A percentile compares a stretch with the other conserved stretches of the same genome.
Conservation (phyloP, 2,329 filamentous ascomycete species). For the Arthroderma uncinatum region DNA sequence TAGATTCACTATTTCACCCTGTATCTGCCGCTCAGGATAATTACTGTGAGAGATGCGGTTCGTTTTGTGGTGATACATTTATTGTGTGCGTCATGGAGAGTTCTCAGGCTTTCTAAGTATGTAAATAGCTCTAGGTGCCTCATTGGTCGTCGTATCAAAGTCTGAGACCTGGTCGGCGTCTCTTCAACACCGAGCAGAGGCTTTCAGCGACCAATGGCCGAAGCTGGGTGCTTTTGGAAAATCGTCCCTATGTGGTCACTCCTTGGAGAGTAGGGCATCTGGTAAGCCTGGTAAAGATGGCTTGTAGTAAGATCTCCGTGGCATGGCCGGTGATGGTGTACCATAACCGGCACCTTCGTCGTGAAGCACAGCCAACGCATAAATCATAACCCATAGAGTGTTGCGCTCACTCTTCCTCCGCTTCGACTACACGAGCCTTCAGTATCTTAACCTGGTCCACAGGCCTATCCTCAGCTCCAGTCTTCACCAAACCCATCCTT, state of each 20-base stretch:
- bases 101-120: not conserved
- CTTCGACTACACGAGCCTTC: slow-evolving; percentile 58
- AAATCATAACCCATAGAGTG: not conserved
- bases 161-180: too few relatives aligned
- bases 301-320: not conserved
- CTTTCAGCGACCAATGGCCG: too few relatives aligned
- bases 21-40: slow-evolving; percentile 81
- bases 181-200: not conserved
- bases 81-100: not conserved
- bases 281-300: not conserved
- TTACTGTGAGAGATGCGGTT: slow-evolving; percentile 65
- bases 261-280: not conserved
- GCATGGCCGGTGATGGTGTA: too few relatives aligned
- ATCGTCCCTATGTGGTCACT: not conserved
- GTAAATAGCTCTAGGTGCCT: not conserved
- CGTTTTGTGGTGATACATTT: slow-evolving; percentile 67
- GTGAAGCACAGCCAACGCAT: not conserved
- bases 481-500: slow-evolving; percentile 79
- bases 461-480: slow-evolving; percentile 68
- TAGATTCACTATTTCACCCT: slow-evolving; percentile 56
- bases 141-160: not conserved
- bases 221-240: not conserved
- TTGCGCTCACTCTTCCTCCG: slow-evolving; percentile 36
- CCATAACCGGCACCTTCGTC: not conserved
- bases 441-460: slow-evolving; percentile 72